Evolutionary conservation across 805 yeast species (phyloP).

Genomic region (Cyberlindnera euphorbiae): DNA sequence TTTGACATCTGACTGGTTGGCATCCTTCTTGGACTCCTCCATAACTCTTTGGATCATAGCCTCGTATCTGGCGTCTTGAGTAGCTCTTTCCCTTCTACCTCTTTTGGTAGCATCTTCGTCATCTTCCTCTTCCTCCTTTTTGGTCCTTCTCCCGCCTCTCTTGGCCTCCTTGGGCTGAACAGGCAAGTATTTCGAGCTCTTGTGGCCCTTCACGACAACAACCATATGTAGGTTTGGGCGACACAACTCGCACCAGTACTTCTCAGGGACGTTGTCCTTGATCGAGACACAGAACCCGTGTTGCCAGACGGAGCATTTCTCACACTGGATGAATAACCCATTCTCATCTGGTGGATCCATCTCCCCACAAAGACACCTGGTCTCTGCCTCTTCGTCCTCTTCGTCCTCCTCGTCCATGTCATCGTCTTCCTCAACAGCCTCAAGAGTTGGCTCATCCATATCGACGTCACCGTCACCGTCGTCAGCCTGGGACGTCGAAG

Average conservation of each 20-base stretch:
- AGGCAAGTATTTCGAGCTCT: conserved; percentile 46
- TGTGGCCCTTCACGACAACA: conserved; percentile 41
- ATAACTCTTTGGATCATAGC: conserved; percentile 37
- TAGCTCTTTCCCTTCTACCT: conserved; percentile 33
- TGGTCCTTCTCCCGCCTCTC: conserved; percentile 21
- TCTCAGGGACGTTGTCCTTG: conserved; percentile 75
- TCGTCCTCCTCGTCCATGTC: conserved; percentile 22
- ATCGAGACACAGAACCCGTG: conserved; percentile 96
- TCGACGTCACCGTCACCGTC: conserved; percentile 2
- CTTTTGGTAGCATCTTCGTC: conserved; percentile 10
- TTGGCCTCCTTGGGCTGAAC: conserved; percentile 31
- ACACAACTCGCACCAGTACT: conserved; percentile 92
- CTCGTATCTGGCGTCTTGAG: conserved; percentile 41
- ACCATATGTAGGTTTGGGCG: conserved; percentile 77
- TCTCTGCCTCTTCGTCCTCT: conserved; percentile 36
- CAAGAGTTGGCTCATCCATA: no score
- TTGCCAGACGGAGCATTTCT: conserved; percentile 93
- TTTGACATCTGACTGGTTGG: conserved; percentile 17
- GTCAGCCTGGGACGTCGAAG: no score
- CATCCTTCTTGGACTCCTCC: conserved; percentile 35
- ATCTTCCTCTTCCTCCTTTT: conserved; percentile 18
- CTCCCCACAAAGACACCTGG: conserved; percentile 41
- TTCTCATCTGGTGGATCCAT: conserved; percentile 40
- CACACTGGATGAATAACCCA: conserved; percentile 81
- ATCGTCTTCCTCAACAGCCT: conserved; percentile 6